Evolutionary conservation across 1,139 yeast genomes (phyloP).

Genomic region (Hansenula lynferdii): DNA sequence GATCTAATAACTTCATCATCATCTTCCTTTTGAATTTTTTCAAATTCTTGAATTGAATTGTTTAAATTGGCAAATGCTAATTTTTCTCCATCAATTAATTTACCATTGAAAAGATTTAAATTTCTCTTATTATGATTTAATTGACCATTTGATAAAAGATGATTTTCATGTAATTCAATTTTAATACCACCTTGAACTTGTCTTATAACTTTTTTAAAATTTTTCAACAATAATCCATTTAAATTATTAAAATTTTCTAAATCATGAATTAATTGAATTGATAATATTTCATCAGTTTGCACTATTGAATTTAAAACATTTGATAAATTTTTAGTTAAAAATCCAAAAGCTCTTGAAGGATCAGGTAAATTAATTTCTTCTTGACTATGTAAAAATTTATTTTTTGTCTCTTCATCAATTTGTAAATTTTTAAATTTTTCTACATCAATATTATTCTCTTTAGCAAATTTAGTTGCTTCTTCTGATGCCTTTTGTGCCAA

Average conservation of each 20-base stretch:
- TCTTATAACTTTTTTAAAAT: conserved; percentile 77
- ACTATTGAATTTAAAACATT: conserved; percentile 49
- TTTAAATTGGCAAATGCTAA: conserved; percentile 85
- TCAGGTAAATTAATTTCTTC: conserved; percentile 5
- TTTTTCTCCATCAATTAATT: conserved; percentile 81
- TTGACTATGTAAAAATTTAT: conserved; percentile 6
- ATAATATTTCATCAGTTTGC: conserved; percentile 66
- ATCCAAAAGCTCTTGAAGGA: conserved; percentile 25
- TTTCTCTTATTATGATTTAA: conserved; percentile 33
- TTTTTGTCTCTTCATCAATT: conserved; percentile 25
- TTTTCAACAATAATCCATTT: conserved; percentile 57
- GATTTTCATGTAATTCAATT: conserved; percentile 42
- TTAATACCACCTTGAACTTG: conserved; percentile 90
- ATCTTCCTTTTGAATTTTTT: conserved; percentile 9
- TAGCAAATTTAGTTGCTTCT: conserved; percentile 34
- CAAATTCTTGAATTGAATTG: conserved; percentile 46
- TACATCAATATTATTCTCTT: conserved; percentile 25
- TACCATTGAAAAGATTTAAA: conserved; percentile 73
- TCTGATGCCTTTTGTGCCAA: conserved; percentile 31
- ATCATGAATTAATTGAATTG: conserved; percentile 81
- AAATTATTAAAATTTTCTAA: conserved; percentile 66
- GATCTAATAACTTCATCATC: too few species aligned
- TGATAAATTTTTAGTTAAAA: conserved; percentile 37
- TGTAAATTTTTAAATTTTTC: conserved; percentile 22
- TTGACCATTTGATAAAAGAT: conserved; percentile 13